These are phyloP conservation scores for Yarrowia yakushimensis DNA, from an alignment of 805 yeast genomes.

Conservation along the genomic window DNA sequence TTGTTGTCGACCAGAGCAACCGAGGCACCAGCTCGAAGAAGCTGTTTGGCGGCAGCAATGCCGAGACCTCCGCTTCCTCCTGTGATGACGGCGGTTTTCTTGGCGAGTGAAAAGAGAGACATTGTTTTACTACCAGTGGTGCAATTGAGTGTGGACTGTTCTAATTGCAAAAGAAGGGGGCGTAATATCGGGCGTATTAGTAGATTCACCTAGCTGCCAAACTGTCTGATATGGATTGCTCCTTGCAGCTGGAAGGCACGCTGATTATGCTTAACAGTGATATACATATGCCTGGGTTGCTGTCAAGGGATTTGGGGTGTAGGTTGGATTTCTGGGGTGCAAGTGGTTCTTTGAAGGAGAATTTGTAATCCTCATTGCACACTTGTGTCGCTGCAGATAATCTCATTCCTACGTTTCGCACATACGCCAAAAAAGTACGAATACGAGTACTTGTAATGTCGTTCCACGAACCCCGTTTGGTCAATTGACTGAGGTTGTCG, in stretches of 20 bases:
- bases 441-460: no score
- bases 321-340: neutral
- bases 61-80: slow-evolving; percentile 84
- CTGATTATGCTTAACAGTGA: neutral
- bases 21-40: slow-evolving; percentile 73
- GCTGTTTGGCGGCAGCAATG: slow-evolving; percentile 58
- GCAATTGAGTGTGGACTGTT: neutral
- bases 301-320: slow-evolving; percentile 3
- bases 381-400: no score
- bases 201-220: neutral
- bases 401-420: no score
- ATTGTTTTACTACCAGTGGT: no score
- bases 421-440: no score
- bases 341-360: no score
- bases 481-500: no score
- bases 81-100: slow-evolving; percentile 67
- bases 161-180: neutral
- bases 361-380: no score
- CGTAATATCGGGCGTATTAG: neutral
- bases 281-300: slow-evolving; percentile 6
- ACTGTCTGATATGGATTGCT: neutral
- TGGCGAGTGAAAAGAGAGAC: slow-evolving; percentile 37
- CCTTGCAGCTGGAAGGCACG: neutral
- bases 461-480: neutral
- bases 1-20: slow-evolving; percentile 70